Percentiles rank a stretch among this genome's conserved stretches.
phyloP scores from a whole-genome alignment of 2,329 filamentous ascomycete genomes.

The Penicillium frequentans region DNA sequence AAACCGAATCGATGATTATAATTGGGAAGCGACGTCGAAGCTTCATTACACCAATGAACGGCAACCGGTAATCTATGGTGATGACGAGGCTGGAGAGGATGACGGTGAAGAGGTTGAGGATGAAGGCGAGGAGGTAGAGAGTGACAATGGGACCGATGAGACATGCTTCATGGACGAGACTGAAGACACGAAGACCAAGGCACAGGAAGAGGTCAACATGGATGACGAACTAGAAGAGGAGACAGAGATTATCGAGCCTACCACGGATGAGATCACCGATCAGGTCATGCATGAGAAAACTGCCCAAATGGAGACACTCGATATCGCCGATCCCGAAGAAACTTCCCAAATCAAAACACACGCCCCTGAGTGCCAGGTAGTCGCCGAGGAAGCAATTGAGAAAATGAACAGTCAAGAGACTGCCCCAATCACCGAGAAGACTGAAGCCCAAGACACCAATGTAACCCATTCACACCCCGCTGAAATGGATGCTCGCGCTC shows the following conservation, averaged over 20 bases:
- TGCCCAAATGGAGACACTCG: background rate
- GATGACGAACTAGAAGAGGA: background rate
- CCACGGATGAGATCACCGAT: background rate
- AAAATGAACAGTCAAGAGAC: background rate
- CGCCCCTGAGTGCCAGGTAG: too few relatives aligned
- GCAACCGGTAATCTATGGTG: background rate
- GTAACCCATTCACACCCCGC: background rate
- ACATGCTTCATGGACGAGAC: background rate
- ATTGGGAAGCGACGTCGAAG: background rate
- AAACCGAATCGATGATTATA: background rate
- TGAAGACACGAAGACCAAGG: background rate
- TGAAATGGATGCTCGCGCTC: background rate
- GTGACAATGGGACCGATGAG: background rate
- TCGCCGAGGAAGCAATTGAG: background rate
- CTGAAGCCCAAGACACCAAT: background rate
- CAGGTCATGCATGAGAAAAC: background rate
- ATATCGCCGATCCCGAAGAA: background rate
- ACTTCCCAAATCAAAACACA: background rate
- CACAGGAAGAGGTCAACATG: background rate
- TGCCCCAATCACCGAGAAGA: background rate
- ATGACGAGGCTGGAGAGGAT: background rate
- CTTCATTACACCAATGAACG: slow-evolving; percentile 3
- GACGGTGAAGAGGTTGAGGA: background rate
- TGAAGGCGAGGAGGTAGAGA: background rate
- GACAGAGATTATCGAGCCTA: background rate